phyloP scores from a whole-genome alignment of 768 basidiomycete genomes.

The Serendipita sp. region DNA sequence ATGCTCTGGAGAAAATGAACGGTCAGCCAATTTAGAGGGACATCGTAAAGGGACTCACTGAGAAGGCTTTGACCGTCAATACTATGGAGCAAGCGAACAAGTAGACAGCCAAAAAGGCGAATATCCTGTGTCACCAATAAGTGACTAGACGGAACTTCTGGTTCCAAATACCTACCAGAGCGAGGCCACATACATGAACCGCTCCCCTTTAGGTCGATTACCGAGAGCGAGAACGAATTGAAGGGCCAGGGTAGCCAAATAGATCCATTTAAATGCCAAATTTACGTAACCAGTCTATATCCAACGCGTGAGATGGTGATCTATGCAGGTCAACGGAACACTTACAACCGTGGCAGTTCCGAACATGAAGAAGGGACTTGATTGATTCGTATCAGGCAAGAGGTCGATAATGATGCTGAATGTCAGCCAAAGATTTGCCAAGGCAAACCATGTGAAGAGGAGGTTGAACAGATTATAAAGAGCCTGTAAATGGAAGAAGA shows the following conservation, averaged over 20 bases:
- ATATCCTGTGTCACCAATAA: slow-evolving; percentile 35
- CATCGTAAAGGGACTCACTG: slow-evolving; percentile 26
- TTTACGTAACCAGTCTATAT: slow-evolving; percentile 80
- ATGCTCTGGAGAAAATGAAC: slow-evolving; percentile 6
- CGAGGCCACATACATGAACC: slow-evolving; percentile 48
- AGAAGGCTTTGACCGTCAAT: slow-evolving; percentile 66
- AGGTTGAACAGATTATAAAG: slow-evolving; percentile 74
- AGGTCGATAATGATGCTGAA: slow-evolving; percentile 91
- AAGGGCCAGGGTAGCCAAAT: slow-evolving; percentile 66
- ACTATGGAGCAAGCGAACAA: slow-evolving; percentile 75
- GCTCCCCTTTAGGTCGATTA: slow-evolving; percentile 81
- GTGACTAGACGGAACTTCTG: not conserved
- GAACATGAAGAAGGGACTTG: slow-evolving; percentile 36
- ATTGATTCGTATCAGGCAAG: slow-evolving; percentile 28
- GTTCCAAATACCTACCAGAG: slow-evolving; percentile 34
- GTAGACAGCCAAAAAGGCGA: slow-evolving; percentile 67
- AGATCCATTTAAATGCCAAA: slow-evolving; percentile 66
- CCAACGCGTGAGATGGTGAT: slow-evolving; percentile 4
- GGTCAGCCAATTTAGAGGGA: not conserved
- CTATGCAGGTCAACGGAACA: slow-evolving; percentile 6
- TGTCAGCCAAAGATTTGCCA: slow-evolving; percentile 89
- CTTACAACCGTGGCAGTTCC: slow-evolving; percentile 54
- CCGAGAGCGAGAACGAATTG: slow-evolving; percentile 66
- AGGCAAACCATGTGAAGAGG: slow-evolving; percentile 82
- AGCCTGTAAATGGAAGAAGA: slow-evolving; percentile 91